phyloP scores from a whole-genome alignment of 164 flowering plant species.

The Saururus chinensis region DNA sequence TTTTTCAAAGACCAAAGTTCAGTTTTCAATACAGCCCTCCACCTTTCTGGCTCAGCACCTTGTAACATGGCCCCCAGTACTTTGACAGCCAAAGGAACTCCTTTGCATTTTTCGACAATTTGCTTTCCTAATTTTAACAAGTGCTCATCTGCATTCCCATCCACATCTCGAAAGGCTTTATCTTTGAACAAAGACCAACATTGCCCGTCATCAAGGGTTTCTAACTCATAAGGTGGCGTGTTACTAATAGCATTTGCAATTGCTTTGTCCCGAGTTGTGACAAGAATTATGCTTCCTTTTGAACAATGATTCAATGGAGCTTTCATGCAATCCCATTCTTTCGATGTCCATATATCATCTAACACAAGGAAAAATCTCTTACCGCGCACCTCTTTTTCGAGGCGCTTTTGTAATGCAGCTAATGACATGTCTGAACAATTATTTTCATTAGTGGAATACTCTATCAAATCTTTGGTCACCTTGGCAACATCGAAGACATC shows the following conservation, averaged over 20 bases:
- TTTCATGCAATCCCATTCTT: background rate
- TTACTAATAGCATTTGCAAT: too few species aligned
- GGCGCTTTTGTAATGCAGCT: too few species aligned
- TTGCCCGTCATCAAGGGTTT: too few species aligned
- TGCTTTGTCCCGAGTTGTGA: slow-evolving; percentile 7
- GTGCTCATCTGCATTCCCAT: background rate
- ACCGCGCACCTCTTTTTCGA: background rate
- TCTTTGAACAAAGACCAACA: slow-evolving; percentile 5
- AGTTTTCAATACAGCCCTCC: slow-evolving; percentile 6
- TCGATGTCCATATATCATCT: slow-evolving; percentile 8
- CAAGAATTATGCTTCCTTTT: slow-evolving; percentile 3
- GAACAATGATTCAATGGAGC: background rate
- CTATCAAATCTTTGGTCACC: too few species aligned
- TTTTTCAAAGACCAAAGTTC: slow-evolving; percentile 9
- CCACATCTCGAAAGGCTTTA: background rate
- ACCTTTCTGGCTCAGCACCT: slow-evolving; percentile 3
- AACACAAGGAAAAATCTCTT: slow-evolving; percentile 4
- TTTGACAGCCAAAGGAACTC: too few species aligned
- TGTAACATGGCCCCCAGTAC: too few species aligned
- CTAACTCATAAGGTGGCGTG: too few species aligned
- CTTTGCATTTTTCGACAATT: slow-evolving; percentile 12
- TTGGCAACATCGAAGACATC: too few species aligned
- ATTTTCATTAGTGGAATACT: too few species aligned
- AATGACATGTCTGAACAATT: too few species aligned
- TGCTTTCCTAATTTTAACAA: background rate